Conservation (phyloP, 1,284 basidiomycete species). For the Ganoderma multipileum region DNA sequence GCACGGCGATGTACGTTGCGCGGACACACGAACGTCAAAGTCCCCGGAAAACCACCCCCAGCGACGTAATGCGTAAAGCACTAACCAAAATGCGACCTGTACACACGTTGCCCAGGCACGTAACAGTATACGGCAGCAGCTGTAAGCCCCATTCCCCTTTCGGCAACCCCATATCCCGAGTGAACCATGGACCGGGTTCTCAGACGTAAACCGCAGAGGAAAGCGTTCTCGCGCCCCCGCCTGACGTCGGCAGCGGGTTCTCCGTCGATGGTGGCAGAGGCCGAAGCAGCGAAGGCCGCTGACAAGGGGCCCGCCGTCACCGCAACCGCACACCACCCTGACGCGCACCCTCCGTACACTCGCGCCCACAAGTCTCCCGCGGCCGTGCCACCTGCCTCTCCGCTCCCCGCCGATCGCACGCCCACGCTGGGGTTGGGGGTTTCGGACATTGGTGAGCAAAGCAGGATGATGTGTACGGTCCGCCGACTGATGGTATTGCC, state of each 20-base stretch:
- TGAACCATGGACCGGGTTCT: background rate
- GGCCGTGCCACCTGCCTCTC: background rate
- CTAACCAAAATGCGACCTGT: background rate
- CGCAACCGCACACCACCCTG: background rate
- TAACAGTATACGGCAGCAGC: background rate
- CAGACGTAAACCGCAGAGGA: background rate
- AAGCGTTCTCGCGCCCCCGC: background rate
- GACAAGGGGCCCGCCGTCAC: background rate
- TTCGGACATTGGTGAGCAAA: background rate
- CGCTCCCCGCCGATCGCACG: background rate
- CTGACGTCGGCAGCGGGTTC: background rate
- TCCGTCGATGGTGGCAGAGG: background rate
- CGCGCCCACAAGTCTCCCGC: conserved; percentile 7
- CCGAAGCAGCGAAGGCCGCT: background rate
- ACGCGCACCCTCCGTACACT: background rate
- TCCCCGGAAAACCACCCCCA: background rate
- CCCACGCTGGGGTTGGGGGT: background rate
- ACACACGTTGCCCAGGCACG: background rate
- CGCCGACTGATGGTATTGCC: background rate
- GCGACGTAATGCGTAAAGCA: too few species aligned
- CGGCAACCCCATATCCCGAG: background rate
- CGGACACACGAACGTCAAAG: background rate
- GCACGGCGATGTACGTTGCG: background rate
- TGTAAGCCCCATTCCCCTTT: background rate
- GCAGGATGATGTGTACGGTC: background rate